Conservation (phyloP, 192 early-diverging fungal genomes). For the Entomortierella beljakovae region DNA sequence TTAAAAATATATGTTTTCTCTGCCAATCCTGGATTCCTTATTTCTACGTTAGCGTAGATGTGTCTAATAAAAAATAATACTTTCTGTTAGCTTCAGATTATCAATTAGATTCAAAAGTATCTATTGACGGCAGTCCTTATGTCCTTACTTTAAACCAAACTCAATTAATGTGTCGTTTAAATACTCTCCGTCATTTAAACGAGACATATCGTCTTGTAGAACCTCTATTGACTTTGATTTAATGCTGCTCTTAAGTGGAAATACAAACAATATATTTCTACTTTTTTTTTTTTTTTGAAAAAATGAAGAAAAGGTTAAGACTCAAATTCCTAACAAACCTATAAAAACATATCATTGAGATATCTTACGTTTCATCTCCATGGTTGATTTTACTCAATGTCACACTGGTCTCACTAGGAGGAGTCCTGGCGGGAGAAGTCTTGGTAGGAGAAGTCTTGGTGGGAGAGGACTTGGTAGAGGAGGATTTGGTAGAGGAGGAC, state of each 20-base stretch:
- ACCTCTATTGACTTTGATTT: conserved; percentile 66
- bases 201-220: conserved; percentile 64
- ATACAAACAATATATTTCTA: conserved; percentile 6
- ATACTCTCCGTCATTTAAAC: conserved; percentile 76
- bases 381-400: neutral
- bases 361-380: neutral
- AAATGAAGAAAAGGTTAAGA: neutral
- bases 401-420: neutral
- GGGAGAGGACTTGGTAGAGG: too few species aligned
- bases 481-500: too few species aligned
- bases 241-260: conserved; percentile 32
- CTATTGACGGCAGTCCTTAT: neutral
- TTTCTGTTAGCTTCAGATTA: neutral
- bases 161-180: conserved; percentile 91
- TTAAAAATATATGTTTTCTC: conserved; percentile 78
- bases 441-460: too few species aligned
- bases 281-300: neutral
- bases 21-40: conserved; percentile 50
- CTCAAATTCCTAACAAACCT: neutral
- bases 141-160: conserved; percentile 76
- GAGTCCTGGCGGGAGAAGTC: neutral
- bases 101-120: neutral
- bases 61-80: conserved; percentile 13
- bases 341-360: neutral
- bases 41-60: conserved; percentile 53